Evolutionary conservation across 106 monocot genomes (phyloP).

Genomic region (Gastrodia elata): DNA sequence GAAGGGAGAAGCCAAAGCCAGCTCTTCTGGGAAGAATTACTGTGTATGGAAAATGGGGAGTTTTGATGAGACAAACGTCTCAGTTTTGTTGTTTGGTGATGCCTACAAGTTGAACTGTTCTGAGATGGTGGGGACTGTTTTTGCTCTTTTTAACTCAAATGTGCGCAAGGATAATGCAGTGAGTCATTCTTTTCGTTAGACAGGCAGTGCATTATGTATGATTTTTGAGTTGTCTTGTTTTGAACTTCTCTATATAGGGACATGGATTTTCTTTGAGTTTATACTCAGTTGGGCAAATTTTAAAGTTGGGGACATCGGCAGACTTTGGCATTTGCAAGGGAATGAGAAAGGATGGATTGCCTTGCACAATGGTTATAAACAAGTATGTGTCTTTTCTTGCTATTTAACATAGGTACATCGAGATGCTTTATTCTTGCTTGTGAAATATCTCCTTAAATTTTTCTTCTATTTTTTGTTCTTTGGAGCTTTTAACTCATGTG

Average conservation of each 20-base stretch:
- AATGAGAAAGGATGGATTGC: slow-evolving; percentile 79
- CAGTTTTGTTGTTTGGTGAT: slow-evolving; percentile 87
- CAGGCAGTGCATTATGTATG: background rate
- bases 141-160: slow-evolving; percentile 64
- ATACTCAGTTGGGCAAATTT: slow-evolving; percentile 52
- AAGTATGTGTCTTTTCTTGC: slow-evolving; percentile 41
- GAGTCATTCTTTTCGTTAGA: slow-evolving; percentile 3
- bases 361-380: slow-evolving; percentile 83
- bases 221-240: background rate
- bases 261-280: slow-evolving; percentile 69
- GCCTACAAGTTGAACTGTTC: slow-evolving; percentile 42
- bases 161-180: slow-evolving; percentile 51
- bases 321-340: slow-evolving; percentile 84
- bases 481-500: background rate
- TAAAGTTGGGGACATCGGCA: slow-evolving; percentile 68
- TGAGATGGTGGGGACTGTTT: slow-evolving; percentile 58
- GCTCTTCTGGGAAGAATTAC: slow-evolving; percentile 64
- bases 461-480: too few relatives aligned
- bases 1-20: slow-evolving; percentile 46
- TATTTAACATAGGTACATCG: background rate
- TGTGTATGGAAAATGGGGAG: slow-evolving; percentile 72
- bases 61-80: slow-evolving; percentile 57
- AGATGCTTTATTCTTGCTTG: background rate
- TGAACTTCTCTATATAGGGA: slow-evolving; percentile 23
- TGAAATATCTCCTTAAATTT: background rate